Evolutionary conservation across 2,329 filamentous ascomycete species (phyloP).

Genomic region (Chaetothyriales sp.): DNA sequence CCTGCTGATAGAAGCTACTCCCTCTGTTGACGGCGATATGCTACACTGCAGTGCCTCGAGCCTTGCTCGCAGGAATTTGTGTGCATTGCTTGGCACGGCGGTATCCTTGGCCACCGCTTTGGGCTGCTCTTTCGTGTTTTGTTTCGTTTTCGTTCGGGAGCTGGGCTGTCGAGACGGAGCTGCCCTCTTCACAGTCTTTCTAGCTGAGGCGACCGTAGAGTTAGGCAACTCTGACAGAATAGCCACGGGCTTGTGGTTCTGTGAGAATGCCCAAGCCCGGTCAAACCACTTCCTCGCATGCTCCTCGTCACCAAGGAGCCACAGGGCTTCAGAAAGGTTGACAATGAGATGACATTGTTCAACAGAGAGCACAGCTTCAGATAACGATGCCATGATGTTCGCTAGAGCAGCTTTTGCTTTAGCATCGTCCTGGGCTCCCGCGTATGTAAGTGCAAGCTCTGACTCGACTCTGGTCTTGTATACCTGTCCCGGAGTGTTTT

Average conservation of each 20-base stretch:
- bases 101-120: neutral
- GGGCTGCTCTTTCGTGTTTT: neutral
- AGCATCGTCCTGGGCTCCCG: constrained; percentile 3
- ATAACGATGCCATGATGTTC: constrained; percentile 24
- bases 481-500: constrained; percentile 14
- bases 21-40: neutral
- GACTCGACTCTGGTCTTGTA: constrained; percentile 1
- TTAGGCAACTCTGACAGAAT: neutral
- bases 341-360: neutral
- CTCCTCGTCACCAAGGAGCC: neutral
- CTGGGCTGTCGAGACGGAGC: neutral
- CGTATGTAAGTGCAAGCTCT: constrained; percentile 7
- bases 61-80: neutral
- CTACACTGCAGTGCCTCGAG: neutral
- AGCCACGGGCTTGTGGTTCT: neutral
- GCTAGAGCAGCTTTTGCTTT: neutral
- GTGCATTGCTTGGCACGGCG: neutral
- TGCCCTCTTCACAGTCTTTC: neutral
- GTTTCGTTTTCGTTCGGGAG: neutral
- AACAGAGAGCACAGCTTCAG: constrained; percentile 18
- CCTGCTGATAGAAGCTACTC: neutral
- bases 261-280: neutral
- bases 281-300: neutral
- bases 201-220: neutral
- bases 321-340: neutral